Evolutionary conservation across 495 filamentous ascomycete species (phyloP).

Genomic region (Wilcoxina mikolae): DNA sequence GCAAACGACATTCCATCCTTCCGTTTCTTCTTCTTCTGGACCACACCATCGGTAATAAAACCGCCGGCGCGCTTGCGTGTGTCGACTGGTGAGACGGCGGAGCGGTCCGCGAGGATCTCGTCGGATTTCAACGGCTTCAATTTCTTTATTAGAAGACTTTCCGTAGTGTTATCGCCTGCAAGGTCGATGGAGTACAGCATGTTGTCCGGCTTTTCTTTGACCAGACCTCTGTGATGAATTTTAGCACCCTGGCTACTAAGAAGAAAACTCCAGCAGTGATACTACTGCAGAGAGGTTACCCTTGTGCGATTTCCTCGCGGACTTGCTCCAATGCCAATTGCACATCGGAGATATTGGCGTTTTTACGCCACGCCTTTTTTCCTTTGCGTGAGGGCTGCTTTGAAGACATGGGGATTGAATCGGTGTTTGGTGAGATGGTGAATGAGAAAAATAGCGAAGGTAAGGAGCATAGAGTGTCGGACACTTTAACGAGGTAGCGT

Average conservation of each 20-base stretch:
- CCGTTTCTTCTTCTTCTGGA: constrained; percentile 56
- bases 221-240: constrained; percentile 47
- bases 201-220: constrained; percentile 41
- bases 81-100: constrained; percentile 61
- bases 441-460: too few relatives aligned
- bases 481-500: too few relatives aligned
- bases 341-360: constrained; percentile 80
- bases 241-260: not conserved
- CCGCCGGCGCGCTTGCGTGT: constrained; percentile 54
- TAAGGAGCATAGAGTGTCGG: too few relatives aligned
- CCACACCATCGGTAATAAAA: constrained; percentile 47
- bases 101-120: constrained; percentile 75
- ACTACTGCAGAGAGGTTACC: constrained; percentile 43
- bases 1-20: constrained; percentile 63
- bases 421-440: too few relatives aligned
- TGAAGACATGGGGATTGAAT: too few relatives aligned
- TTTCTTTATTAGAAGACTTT: constrained; percentile 45
- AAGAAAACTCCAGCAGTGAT: too few relatives aligned
- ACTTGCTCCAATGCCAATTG: constrained; percentile 66
- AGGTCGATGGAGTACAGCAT: constrained; percentile 72
- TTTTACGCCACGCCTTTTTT: constrained; percentile 97
- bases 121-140: constrained; percentile 71
- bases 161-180: constrained; percentile 46
- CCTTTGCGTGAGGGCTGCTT: constrained; percentile 90
- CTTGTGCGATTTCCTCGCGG: constrained; percentile 76